Conservation (phyloP, 768 basidiomycete genomes). For the Chiua virens region DNA sequence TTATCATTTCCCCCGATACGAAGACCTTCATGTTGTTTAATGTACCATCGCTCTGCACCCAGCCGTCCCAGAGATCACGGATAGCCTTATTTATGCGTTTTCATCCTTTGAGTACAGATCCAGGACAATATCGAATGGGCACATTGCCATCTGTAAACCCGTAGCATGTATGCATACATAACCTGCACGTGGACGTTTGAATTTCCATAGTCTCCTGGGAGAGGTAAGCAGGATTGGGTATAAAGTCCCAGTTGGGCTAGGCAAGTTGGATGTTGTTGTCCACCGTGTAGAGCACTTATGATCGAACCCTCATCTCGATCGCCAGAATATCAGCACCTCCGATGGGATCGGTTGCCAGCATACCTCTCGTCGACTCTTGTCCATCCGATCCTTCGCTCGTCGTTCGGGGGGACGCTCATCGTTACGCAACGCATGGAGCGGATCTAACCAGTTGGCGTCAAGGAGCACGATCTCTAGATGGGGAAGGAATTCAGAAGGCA, state of each 20-base stretch:
- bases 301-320: slow-evolving; percentile 86
- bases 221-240: slow-evolving; percentile 64
- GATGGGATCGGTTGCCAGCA: slow-evolving; percentile 81
- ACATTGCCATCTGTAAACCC: slow-evolving; percentile 37
- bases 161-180: slow-evolving; percentile 82
- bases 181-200: slow-evolving; percentile 80
- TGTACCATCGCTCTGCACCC: slow-evolving; percentile 62
- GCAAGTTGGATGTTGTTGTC: neutral
- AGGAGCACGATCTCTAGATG: slow-evolving; percentile 48
- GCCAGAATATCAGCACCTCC: slow-evolving; percentile 57
- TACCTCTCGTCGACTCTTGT: slow-evolving; percentile 51
- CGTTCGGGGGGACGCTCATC: slow-evolving; percentile 56
- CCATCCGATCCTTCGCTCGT: slow-evolving; percentile 55
- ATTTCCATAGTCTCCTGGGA: slow-evolving; percentile 53
- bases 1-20: slow-evolving; percentile 57
- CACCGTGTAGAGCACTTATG: neutral
- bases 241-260: slow-evolving; percentile 97
- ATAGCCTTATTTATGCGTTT: slow-evolving; percentile 65
- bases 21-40: slow-evolving; percentile 87
- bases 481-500: slow-evolving; percentile 63
- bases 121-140: slow-evolving; percentile 70
- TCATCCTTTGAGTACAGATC: slow-evolving; percentile 82
- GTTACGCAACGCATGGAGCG: slow-evolving; percentile 48
- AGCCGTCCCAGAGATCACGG: slow-evolving; percentile 67
- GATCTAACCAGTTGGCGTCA: slow-evolving; percentile 57